A percentile compares a stretch with the other conserved stretches of the same genome.
Evolutionary conservation across 352 stramenopile genomes (phyloP).

Genomic region (Pythium grandisporangium): DNA sequence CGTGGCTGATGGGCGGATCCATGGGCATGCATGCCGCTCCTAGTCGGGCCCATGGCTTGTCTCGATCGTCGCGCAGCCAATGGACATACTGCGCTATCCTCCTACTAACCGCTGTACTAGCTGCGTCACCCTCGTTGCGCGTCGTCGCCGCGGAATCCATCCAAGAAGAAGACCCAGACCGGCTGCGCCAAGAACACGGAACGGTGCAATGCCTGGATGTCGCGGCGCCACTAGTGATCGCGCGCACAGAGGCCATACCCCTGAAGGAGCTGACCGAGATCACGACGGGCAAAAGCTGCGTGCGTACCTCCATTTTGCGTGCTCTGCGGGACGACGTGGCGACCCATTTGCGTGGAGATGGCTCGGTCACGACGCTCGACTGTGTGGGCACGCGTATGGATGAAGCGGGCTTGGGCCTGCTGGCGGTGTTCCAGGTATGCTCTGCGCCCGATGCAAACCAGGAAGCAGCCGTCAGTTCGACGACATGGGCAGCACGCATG

Average conservation of each 20-base stretch:
- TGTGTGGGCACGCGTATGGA: constrained; percentile 15
- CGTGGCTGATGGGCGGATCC: too few relatives aligned
- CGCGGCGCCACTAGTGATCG: constrained; percentile 4
- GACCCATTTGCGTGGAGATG: neutral
- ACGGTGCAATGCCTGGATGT: constrained; percentile 12
- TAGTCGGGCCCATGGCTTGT: too few relatives aligned
- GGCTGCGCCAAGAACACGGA: too few relatives aligned
- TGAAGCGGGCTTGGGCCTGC: constrained; percentile 8
- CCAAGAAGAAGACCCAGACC: too few relatives aligned
- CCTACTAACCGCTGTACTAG: too few relatives aligned
- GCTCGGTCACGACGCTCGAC: constrained; percentile 3
- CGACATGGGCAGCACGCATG: neutral
- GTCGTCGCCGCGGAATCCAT: too few relatives aligned
- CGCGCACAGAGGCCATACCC: constrained; percentile 4
- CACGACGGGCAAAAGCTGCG: constrained; percentile 13
- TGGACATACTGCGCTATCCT: too few relatives aligned
- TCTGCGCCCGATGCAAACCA: neutral
- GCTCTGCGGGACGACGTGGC: neutral
- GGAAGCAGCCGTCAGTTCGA: neutral
- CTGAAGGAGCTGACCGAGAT: constrained; percentile 16
- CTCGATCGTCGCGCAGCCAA: too few relatives aligned
- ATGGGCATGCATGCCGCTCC: too few relatives aligned
- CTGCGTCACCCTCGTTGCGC: too few relatives aligned
- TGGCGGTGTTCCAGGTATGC: constrained; percentile 8
- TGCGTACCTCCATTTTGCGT: constrained; percentile 2